A percentile compares a stretch with the other conserved stretches of the same genome.
Evolutionary conservation across 352 stramenopile species (phyloP).

Genomic region (Globisporangium acanthophoron): DNA sequence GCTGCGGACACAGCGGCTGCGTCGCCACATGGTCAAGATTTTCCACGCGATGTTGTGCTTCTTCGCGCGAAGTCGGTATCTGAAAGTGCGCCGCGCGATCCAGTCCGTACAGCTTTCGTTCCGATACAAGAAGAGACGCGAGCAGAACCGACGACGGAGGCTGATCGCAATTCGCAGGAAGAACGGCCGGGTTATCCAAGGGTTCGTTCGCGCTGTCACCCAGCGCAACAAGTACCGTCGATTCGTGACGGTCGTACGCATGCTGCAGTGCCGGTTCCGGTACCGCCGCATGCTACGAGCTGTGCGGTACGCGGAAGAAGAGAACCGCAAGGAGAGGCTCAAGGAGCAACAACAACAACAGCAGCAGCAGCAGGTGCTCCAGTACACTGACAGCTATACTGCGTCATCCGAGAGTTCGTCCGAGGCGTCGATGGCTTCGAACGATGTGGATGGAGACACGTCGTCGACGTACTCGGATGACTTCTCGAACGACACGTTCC

Average conservation of each 20-base stretch:
- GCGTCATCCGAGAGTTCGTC: conserved; percentile 66
- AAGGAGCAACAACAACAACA: conserved; percentile 16
- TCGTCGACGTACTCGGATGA: conserved; percentile 71
- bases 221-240: conserved; percentile 49
- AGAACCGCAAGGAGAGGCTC: conserved; percentile 17
- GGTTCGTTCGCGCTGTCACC: conserved; percentile 47
- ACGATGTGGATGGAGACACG: conserved; percentile 65
- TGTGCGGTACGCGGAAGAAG: conserved; percentile 8
- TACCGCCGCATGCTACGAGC: conserved; percentile 32
- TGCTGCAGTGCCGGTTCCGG: conserved; percentile 71
- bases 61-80: conserved; percentile 43
- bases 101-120: conserved; percentile 54
- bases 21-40: conserved; percentile 69
- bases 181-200: conserved; percentile 47
- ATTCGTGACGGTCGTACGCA: conserved; percentile 43
- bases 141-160: conserved; percentile 22
- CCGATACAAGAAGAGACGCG: conserved; percentile 42
- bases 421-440: conserved; percentile 50
- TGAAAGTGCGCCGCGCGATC: conserved; percentile 51
- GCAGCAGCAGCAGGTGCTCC: conserved; percentile 20
- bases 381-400: conserved; percentile 67
- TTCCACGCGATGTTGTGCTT: conserved; percentile 64
- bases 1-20: conserved; percentile 67
- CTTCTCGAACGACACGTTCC: conserved; percentile 45
- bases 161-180: conserved; percentile 29